These are phyloP conservation scores for Spencermartinsiella europaea DNA, from an alignment of 805 yeast species.

Conservation along the genomic window DNA sequence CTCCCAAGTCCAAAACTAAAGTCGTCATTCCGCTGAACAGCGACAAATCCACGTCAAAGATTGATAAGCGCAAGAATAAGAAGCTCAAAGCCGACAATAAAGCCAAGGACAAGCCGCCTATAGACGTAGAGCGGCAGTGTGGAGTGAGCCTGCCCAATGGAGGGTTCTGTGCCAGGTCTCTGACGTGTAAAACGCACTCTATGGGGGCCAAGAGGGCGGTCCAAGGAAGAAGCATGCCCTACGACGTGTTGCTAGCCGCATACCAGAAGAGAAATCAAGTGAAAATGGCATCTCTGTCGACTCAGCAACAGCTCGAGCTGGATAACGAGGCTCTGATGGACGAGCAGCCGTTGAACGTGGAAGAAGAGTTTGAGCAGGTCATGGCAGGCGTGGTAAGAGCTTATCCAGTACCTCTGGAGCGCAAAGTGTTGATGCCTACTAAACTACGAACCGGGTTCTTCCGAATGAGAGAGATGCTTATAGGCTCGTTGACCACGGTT, in stretches of 20 bases:
- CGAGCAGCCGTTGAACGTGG: slow-evolving; percentile 56
- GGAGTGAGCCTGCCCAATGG: slow-evolving; percentile 87
- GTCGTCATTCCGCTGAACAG: slow-evolving; percentile 1
- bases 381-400: slow-evolving; percentile 77
- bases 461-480: slow-evolving; percentile 84
- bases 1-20: slow-evolving; percentile 1
- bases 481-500: slow-evolving; percentile 63
- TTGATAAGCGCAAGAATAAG: slow-evolving; percentile 26
- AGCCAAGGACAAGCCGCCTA: slow-evolving; percentile 66
- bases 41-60: slow-evolving; percentile 4
- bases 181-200: slow-evolving; percentile 89
- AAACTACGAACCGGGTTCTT: slow-evolving; percentile 63
- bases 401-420: slow-evolving; percentile 72
- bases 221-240: slow-evolving; percentile 80
- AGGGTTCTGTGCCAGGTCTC: slow-evolving; percentile 81
- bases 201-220: slow-evolving; percentile 94
- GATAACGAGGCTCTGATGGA: slow-evolving; percentile 28
- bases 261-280: slow-evolving; percentile 87
- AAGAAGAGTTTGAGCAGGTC: slow-evolving; percentile 86
- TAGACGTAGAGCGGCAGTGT: slow-evolving; percentile 86
- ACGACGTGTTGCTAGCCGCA: slow-evolving; percentile 75
- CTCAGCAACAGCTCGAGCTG: slow-evolving; percentile 33
- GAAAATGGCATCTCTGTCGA: slow-evolving; percentile 52
- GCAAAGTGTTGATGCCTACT: slow-evolving; percentile 62
- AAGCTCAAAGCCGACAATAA: slow-evolving; percentile 11